Evolutionary conservation across 768 basidiomycete species (phyloP), one percentile per base, ranked within the genome.

Genomic region (Pleurotus ostreatus): DNA sequence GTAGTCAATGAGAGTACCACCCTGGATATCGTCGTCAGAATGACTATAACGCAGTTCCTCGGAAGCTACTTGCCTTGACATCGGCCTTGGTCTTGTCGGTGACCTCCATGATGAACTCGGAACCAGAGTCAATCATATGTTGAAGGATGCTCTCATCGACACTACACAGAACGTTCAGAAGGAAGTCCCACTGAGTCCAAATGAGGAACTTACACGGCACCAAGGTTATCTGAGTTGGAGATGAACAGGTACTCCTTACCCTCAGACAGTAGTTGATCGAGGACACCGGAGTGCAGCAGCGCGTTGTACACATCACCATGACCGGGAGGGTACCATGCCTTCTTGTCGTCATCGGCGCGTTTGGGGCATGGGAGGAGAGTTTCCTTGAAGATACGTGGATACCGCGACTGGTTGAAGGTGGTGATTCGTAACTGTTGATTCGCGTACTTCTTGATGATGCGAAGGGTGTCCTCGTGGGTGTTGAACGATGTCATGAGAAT

Each of bases 401-500:
- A 97, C 64, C 92, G 82, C 15, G 93, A 94, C 75, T 97, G 95
- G 71, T 92, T 92, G 79, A 95, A 94, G 57, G 85, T 87, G 52
- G 87, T 86, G 73, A 96, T 93, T 70, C 91, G 89, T 67, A 97
- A 83, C 67, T 94, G 92, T 76, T 95, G 94, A 76, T 94, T 91
- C 49, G 88, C 85, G 71, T 97, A 97, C 76, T 96, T 97, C 72
- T 97, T 93, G 74, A 95, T 93, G 80, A 97, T 92, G 62, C 92
- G 89, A 60, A 92, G 85, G 49, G 95, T 96, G 71, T 98, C 94
- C 38, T 97, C 92, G 70, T 94, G 91, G 16, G 95, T 98, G 79
- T 96, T 96, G 82, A 98, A 98, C 55, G 93, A 96, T 67, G 94
- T 97, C 96, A 97, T 96, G 67, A 98, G 85, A 75, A 97, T 89